Evolutionary conservation across 805 yeast genomes (phyloP).

Genomic region (Deakozyma indianensis): DNA sequence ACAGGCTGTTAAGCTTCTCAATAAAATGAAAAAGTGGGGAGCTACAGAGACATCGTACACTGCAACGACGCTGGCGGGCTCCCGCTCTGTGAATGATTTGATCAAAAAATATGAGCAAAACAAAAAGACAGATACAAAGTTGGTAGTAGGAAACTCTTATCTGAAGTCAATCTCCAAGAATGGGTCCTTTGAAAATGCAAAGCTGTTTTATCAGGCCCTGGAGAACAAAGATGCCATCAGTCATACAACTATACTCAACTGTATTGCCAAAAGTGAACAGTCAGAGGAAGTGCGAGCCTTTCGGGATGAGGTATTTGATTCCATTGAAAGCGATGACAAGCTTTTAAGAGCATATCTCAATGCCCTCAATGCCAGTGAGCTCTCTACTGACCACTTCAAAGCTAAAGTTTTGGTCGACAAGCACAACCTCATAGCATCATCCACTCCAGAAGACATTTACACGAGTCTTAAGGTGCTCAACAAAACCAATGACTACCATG

Average conservation of each 20-base stretch:
- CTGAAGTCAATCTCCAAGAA: not conserved
- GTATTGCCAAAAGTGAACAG: not conserved
- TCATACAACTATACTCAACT: not conserved
- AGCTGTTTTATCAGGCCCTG: not conserved
- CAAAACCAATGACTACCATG: not conserved
- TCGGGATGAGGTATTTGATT: not conserved
- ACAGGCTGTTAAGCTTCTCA: conserved; percentile 6
- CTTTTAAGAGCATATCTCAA: not conserved
- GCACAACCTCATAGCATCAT: not conserved
- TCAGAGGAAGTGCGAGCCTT: not conserved
- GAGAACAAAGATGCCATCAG: not conserved
- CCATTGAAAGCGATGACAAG: not conserved
- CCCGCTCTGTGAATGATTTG: not conserved
- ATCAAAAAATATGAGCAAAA: not conserved
- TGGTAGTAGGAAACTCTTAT: not conserved
- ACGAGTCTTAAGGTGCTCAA: not conserved
- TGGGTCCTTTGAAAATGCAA: not conserved
- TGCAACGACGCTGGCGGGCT: not conserved
- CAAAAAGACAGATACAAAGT: not conserved
- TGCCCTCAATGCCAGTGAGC: not conserved
- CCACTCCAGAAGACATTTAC: not conserved
- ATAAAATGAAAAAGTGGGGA: conserved; percentile 10
- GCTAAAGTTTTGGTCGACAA: not conserved
- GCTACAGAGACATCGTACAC: conserved; percentile 4
- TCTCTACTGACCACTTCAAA: not conserved